Base-by-base conservation (phyloP, 805 yeast species). In the Ogataea neopini region DNA sequence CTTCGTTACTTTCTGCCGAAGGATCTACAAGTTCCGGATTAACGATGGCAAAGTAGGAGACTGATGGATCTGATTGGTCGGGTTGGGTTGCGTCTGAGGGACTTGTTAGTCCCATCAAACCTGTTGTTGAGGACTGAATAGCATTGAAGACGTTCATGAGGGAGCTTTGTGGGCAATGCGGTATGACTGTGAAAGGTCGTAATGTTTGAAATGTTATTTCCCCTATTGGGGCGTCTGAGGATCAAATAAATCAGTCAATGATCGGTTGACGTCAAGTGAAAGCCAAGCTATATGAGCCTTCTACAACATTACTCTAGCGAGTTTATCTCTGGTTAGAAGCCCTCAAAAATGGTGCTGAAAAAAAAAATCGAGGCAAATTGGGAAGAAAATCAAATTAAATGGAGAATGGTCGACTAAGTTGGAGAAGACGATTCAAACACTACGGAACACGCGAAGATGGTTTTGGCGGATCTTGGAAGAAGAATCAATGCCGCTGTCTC, bases 401-500 rank as follows among this genome's bases (percentile, higher is more conserved):
- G 25, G 18, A 14, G 15, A 25, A 25, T 5, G 28, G 42, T n/a
- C n/a, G n/a, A n/a, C n/a, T n/a, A n/a, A n/a, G n/a, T n/a, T n/a
- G n/a, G n/a, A n/a, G n/a, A n/a, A n/a, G n/a, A n/a, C n/a, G n/a
- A n/a, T n/a, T n/a, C n/a, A n/a, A n/a, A n/a, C n/a, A n/a, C n/a
- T 15, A 18, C 39, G 14, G 36, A 44, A 18, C 18, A 20, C 18
- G 23, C n/a, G 25, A 40, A 20, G n/a, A 86, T 86, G 92, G 92
- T 86, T 62, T 74, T 86, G 56, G 89, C 90, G 38, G 94, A 86
- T 66, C 71, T 86, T 49, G 94, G 95, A 26, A 74, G 83, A 60
- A 78, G 88, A 56, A 84, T 86, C 65, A 86, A 86, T 68, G 74
- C 74, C 59, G 95, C 94, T 15, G 84, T 86, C 44, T 72, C 82